Base-by-base conservation (phyloP, 2,329 filamentous ascomycete species). In the Clarireedia homoeocarpa region DNA sequence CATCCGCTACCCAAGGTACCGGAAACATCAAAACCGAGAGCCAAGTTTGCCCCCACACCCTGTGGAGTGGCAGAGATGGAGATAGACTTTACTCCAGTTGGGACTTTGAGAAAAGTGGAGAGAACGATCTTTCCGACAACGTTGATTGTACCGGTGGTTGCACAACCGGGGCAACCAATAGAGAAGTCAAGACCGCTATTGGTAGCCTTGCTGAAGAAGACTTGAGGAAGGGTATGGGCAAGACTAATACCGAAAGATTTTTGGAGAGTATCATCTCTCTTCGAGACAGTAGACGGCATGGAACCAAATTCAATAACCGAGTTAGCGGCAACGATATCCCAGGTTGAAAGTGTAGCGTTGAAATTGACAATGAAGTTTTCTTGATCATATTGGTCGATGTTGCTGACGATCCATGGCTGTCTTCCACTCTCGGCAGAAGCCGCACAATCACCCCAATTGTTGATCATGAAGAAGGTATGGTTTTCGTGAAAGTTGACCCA, bases 401-500 rank as follows among this genome's bases (percentile, higher is more conserved):
- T 46, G 6, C 34, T 24, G n/a, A 57, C 44, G 26, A 57, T 20
- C 55, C 55, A 57, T 48, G 55, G 55, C 20, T 57, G 49, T 42
- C 55, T 53, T 23, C 49, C 51, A n/a, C 36, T 48, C 26, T 39
- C 50, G 4, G 42, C 44, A 2, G 36, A 15, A 24, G 46, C 34
- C 14, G 49, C 50, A 24, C 55, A 57, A 12, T 45, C 14, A 14
- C 49, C 50, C 40, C 51, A 57, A 36, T 57, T 57, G 6, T 52
- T 53, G 10, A 57, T 57, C 15, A 57, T 34, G 38, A 57, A 42
- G 15, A 57, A 57, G 24, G 55, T 53, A n/a, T 44, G 55, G 4
- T 57, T 53, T 2, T 54, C 55, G 12, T 34, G 34, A 7, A 53
- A 53, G 17, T 55, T 55, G 20, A 57, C 55, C 55, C 55, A 57